Conservation (phyloP, 371 early-diverging fungal species). For the Capniomyces stellatus region DNA sequence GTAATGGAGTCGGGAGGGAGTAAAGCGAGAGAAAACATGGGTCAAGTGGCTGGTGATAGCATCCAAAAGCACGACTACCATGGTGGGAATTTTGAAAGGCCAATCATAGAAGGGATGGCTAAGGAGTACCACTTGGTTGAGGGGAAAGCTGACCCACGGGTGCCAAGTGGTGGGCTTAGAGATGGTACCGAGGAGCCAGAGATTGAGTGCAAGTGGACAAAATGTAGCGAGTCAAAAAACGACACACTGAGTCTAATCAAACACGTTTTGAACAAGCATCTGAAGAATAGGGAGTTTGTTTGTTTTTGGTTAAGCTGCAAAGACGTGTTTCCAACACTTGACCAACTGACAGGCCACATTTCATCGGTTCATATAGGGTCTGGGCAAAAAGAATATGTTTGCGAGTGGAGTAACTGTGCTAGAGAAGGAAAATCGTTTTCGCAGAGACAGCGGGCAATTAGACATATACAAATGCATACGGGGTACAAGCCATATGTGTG, state of each 20-base stretch:
- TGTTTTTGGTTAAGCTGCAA: conserved; percentile 65
- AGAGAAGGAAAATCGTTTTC: conserved; percentile 60
- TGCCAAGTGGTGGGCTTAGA: too few species aligned
- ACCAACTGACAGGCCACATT: conserved; percentile 18
- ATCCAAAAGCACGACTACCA: too few species aligned
- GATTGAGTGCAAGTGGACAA: conserved; percentile 53
- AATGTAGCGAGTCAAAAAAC: conserved; percentile 36
- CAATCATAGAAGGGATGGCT: too few species aligned
- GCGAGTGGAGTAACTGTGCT: conserved; percentile 64
- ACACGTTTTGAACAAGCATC: conserved; percentile 45
- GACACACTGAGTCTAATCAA: conserved; percentile 39
- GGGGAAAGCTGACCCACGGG: too few species aligned
- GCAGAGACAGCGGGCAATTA: conserved; percentile 70
- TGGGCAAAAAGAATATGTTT: conserved; percentile 51
- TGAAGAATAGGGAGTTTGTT: conserved; percentile 47
- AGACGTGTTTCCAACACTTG: conserved; percentile 19
- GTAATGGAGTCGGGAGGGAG: not conserved
- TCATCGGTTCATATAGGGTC: conserved; percentile 17
- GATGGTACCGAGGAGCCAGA: not conserved
- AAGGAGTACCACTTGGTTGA: too few species aligned
- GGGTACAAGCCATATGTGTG: conserved; percentile 77
- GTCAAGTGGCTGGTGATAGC: too few species aligned
- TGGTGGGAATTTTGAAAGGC: too few species aligned
- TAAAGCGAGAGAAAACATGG: not conserved
- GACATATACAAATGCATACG: conserved; percentile 71